Evolutionary conservation across 2,329 filamentous ascomycete species (phyloP), one percentile per base, ranked within the genome.

Genomic region (Penicillium vulpinum): DNA sequence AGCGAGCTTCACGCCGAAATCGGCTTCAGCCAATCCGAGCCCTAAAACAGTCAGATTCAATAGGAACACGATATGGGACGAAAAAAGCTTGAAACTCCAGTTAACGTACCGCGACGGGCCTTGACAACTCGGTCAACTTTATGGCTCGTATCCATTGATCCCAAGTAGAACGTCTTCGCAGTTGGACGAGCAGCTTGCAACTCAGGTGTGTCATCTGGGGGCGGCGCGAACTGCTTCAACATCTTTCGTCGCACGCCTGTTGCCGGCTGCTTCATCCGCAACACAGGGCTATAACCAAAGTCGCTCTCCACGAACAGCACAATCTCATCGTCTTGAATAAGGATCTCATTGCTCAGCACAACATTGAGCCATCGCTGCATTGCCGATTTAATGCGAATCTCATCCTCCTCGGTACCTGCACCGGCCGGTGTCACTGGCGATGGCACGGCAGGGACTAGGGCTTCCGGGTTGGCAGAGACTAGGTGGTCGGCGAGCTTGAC

Each of bases 231-330:
- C 75, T 99, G 94, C 81, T 99, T 99, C 73, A 99, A 81, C 59
- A 97, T 89, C 79, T 97, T 97, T 71, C 94, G 85, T 61, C 94
- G 87, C 66, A 99, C 91, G 41, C 94, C 94, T 1, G 94, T 99
- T 9, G 94, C 94, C 22, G 94, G 94, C 75, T 99, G 94, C 80
- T 95, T 96, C 83, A 92, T 91, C 74, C 93, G 88, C 45, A 97
- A 88, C 70, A 97, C 89, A 1, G 94, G 94, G 69, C 92, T 97
- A 76, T 99, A 99, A 39, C 94, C 94, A 74, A 97, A 97, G 74
- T 99, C 94, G 71, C 91, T 96, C 77, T 99, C 94, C n/a, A 99
- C 92, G 68, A 99, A 99, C 58, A 97, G 87, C 5, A 97, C 86
- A 86, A 97, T 93, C 77, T 99, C 94, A 61, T 97, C 93, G 72